phyloP scores from a whole-genome alignment of 2,329 filamentous ascomycete species.

The Apiospora phragmitis region DNA sequence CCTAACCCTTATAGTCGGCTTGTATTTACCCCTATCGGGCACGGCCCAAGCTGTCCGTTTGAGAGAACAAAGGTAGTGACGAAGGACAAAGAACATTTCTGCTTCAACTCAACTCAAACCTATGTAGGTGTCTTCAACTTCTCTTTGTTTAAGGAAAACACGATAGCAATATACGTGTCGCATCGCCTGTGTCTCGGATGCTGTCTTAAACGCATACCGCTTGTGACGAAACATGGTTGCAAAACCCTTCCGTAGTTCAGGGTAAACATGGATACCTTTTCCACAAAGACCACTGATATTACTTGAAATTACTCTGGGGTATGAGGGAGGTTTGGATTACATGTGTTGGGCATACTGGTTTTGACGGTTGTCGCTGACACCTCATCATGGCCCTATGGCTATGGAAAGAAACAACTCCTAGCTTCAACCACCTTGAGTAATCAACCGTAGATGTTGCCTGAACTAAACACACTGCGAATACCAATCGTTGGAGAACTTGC shows the following conservation, averaged over 20 bases:
- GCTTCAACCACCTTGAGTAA: too few species aligned
- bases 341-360: not conserved
- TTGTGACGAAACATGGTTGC: not conserved
- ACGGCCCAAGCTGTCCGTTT: not conserved
- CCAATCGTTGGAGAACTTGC: conserved; percentile 6
- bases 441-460: not conserved
- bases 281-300: not conserved
- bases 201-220: not conserved
- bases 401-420: not conserved
- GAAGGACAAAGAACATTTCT: not conserved
- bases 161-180: rapidly evolving
- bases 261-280: not conserved
- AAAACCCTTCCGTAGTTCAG: rapidly evolving
- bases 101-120: not conserved
- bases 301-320: not conserved
- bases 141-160: not conserved
- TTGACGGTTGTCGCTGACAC: not conserved
- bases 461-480: not conserved
- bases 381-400: rapidly evolving
- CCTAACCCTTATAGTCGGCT: not conserved
- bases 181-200: not conserved
- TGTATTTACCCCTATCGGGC: not conserved
- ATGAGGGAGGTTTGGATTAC: not conserved
- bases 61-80: not conserved
- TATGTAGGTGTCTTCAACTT: not conserved